Base-by-base conservation (phyloP, 129 eudicot species). In the Mikania micrantha region DNA sequence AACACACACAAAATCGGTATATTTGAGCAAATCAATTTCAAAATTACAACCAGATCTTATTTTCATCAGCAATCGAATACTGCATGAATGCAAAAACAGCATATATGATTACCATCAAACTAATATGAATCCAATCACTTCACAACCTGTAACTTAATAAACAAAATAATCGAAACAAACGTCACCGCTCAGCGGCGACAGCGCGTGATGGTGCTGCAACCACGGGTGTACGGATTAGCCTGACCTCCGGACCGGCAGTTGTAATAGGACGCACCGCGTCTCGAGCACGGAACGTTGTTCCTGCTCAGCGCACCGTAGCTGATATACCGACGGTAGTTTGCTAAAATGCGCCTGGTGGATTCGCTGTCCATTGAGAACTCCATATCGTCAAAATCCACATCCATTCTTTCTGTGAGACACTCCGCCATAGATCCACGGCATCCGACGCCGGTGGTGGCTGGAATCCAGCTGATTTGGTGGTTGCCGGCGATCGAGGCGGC, bases 201-300 rank as follows among this genome's bases (percentile, higher is more conserved):
- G 24, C 90, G 85, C 20, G 87, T 75, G 78, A 87, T 87, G 41
- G 80, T 59, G n/a, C 81, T 68, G 77, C 95, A 87, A 10, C 90
- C 90, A 34, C 88, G 90, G 13, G 42, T 0, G 77, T 84, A 87
- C 27, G 95, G 90, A 25, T 87, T 87, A 1, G 90, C 95, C 71
- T 74, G 84, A 54, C 82, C 90, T 13, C 90, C 90, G 15, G 78
- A 66, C 9, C 80, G 83, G 74, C 95, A 87, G 53, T 87, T 87
- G 83, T 87, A 87, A 67, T 87, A 87, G 36, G 95, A 87, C 1
- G 90, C 87, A 0, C 95, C 90, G 13, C 95, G 84, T 13, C 84
- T 36, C 0, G 95, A 84, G 19, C 90, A 87, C 0, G 90, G 95
- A 2, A 82, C 88, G 42, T 72, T 84, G 80, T 87, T 80, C 53